Conservation (phyloP, 2,329 filamentous ascomycete genomes). For the Monilinia vaccinii-corymbosi region DNA sequence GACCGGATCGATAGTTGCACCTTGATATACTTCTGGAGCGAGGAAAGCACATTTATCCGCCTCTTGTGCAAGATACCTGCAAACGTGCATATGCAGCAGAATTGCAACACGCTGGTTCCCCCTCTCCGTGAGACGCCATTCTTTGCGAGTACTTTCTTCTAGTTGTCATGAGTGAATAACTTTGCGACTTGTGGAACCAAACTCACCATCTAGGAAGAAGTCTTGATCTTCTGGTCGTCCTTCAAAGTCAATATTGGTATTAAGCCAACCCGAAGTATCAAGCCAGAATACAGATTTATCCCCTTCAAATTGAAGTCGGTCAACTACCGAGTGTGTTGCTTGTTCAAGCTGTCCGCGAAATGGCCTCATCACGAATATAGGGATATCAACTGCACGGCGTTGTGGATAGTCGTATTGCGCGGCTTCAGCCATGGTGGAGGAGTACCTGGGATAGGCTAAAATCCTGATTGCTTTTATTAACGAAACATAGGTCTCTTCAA, state of each 20-base stretch:
- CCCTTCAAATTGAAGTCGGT: conserved; percentile 29
- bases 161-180: not conserved
- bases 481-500: conserved; percentile 30
- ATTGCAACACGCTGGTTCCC: conserved; percentile 31
- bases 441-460: conserved; percentile 20
- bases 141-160: conserved; percentile 21
- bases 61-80: conserved; percentile 29
- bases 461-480: conserved; percentile 30
- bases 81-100: conserved; percentile 32
- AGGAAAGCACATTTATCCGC: conserved; percentile 30
- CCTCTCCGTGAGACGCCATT: conserved; percentile 28
- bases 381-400: conserved; percentile 24
- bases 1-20: conserved; percentile 15
- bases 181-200: not conserved
- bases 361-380: conserved; percentile 33
- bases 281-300: conserved; percentile 32
- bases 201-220: conserved; percentile 27
- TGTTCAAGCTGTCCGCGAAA: conserved; percentile 29
- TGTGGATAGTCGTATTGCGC: conserved; percentile 12
- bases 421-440: conserved; percentile 7
- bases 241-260: conserved; percentile 22
- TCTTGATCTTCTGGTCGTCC: conserved; percentile 20
- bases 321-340: conserved; percentile 29
- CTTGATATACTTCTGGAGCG: conserved; percentile 25
- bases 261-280: conserved; percentile 34